phyloP scores from a whole-genome alignment of 257 asterid species.

The Euphrasia confusa region DNA sequence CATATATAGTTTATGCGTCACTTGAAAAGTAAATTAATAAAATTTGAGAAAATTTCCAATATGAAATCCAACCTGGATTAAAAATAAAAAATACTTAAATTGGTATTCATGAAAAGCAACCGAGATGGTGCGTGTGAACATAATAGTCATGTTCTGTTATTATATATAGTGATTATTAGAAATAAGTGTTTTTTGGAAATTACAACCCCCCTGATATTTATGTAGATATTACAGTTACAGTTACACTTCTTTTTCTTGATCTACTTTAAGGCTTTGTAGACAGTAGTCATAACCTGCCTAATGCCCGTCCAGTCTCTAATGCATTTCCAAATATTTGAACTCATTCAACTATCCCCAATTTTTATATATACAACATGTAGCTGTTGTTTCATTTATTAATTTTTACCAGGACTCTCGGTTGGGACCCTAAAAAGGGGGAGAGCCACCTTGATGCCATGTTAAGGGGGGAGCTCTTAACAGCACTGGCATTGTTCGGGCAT shows the following conservation, averaged over 20 bases:
- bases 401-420: constrained; percentile 76
- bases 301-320: too few species aligned
- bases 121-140: too few species aligned
- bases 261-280: not conserved
- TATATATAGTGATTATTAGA: not conserved
- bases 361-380: constrained; percentile 5
- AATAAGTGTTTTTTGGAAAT: not conserved
- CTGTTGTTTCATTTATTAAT: constrained; percentile 16
- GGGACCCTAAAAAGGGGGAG: constrained; percentile 95
- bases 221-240: not conserved
- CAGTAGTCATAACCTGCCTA: too few species aligned
- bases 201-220: not conserved
- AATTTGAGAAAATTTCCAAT: constrained; percentile 1
- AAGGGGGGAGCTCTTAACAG: constrained; percentile 81
- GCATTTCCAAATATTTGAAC: too few species aligned
- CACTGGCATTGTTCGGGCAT: constrained; percentile 70
- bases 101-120: too few species aligned
- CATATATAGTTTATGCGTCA: constrained; percentile 8
- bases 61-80: too few species aligned
- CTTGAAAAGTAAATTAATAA: not conserved
- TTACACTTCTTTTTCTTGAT: not conserved
- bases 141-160: not conserved
- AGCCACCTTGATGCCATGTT: constrained; percentile 92
- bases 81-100: too few species aligned
- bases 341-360: not conserved